phyloP scores from a whole-genome alignment of 2,329 filamentous ascomycete genomes.

The Cadophora gregata region DNA sequence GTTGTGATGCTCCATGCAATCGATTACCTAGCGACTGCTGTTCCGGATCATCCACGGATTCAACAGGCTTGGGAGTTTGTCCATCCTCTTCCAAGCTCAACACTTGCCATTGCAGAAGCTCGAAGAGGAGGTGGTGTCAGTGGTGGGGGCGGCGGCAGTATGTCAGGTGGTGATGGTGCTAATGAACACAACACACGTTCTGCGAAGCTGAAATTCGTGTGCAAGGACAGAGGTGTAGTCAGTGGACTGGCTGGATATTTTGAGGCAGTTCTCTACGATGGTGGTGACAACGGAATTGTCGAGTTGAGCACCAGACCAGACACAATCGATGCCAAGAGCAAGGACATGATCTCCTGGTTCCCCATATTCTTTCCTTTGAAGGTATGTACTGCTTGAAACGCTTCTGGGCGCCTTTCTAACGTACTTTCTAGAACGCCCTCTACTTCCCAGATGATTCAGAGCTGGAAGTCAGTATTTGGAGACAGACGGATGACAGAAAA shows the following conservation, averaged over 20 bases:
- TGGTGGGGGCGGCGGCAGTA: conserved; percentile 73
- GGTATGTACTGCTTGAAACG: conserved; percentile 56
- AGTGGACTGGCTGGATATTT: conserved; percentile 96
- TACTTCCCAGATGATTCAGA: conserved; percentile 85
- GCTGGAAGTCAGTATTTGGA: conserved; percentile 92
- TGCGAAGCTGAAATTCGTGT: conserved; percentile 78
- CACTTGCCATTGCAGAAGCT: conserved; percentile 60
- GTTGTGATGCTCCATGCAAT: conserved; percentile 92
- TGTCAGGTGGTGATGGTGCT: conserved; percentile 76
- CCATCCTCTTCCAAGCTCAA: conserved; percentile 70
- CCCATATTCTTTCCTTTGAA: conserved; percentile 97
- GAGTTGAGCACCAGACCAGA: conserved; percentile 94
- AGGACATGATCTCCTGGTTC: conserved; percentile 99
- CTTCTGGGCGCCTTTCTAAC: conserved; percentile 26
- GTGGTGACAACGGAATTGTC: conserved; percentile 59
- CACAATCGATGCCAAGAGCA: conserved; percentile 89
- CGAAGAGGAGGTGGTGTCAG: conserved; percentile 68
- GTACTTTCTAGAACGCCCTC: conserved; percentile 71
- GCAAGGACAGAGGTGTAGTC: conserved; percentile 78
- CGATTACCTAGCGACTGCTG: conserved; percentile 77
- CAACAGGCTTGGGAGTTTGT: conserved; percentile 81
- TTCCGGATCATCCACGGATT: conserved; percentile 65
- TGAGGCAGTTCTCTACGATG: conserved; percentile 88
- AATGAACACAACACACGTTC: conserved; percentile 93
- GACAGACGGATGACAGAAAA: conserved; percentile 91